Percentiles rank a stretch among this genome's conserved stretches.
Conservation (phyloP, 306 rosid species). For the Ormosia semicastrata region DNA sequence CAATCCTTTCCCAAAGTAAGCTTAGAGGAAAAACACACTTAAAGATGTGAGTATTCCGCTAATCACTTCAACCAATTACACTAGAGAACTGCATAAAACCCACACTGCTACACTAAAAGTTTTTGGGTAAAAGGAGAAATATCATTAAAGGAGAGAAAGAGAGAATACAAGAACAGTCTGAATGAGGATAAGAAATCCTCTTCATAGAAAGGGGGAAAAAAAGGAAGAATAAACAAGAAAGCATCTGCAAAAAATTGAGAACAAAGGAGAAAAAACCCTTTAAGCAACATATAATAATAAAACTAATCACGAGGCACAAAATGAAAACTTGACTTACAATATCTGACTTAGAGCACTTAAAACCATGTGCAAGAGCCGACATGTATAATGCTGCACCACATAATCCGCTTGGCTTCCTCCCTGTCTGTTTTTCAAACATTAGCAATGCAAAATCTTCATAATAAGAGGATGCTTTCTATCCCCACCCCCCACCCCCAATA, state of each 20-base stretch:
- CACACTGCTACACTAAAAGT: not conserved
- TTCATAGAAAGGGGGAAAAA: not conserved
- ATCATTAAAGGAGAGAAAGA: not conserved
- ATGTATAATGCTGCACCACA: slow-evolving; percentile 91
- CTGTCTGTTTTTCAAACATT: slow-evolving; percentile 58
- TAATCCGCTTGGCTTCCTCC: slow-evolving; percentile 88
- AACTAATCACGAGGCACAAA: slow-evolving; percentile 6
- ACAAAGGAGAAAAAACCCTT: slow-evolving; percentile 3
- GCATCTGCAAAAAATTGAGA: not conserved
- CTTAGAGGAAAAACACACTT: not conserved
- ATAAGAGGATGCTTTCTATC: not conserved
- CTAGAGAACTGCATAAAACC: not conserved
- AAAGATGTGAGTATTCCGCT: not conserved
- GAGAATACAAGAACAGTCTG: not conserved
- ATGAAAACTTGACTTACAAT: slow-evolving; percentile 58
- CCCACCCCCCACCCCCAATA: not conserved
- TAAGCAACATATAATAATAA: not conserved
- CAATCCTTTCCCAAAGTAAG: not conserved
- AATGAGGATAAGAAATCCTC: not conserved
- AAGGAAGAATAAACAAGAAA: not conserved
- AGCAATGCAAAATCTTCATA: not conserved
- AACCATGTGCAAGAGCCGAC: slow-evolving; percentile 78
- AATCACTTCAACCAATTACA: not conserved
- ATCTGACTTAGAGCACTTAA: slow-evolving; percentile 66
- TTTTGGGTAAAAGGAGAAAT: not conserved